Evolutionary conservation across 2,329 filamentous ascomycete species (phyloP).

Genomic region (Metarhizium anisopliae): DNA sequence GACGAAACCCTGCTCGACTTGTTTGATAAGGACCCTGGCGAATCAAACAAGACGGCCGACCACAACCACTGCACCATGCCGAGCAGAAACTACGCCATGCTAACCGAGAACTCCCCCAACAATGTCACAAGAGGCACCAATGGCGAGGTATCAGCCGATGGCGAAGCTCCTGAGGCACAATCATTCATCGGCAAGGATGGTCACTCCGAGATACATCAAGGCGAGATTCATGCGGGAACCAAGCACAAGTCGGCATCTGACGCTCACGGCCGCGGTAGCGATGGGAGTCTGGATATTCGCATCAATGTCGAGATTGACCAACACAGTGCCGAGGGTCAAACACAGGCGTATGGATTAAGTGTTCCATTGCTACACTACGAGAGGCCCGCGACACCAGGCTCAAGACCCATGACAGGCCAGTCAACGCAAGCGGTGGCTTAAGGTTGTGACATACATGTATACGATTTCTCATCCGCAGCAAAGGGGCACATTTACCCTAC

Average conservation of each 20-base stretch:
- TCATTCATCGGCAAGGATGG: constrained; percentile 47
- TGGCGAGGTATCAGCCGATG: constrained; percentile 14
- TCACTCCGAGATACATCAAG: constrained; percentile 62
- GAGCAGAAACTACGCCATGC: constrained; percentile 84
- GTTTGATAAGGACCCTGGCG: constrained; percentile 82
- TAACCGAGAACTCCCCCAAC: constrained; percentile 75
- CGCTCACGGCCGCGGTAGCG: constrained; percentile 44
- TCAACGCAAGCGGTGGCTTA: neutral
- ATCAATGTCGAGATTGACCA: constrained; percentile 85
- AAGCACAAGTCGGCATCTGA: constrained; percentile 61
- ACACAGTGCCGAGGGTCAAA: constrained; percentile 69
- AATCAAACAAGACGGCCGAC: constrained; percentile 59
- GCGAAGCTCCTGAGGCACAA: constrained; percentile 8
- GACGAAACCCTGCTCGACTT: constrained; percentile 92
- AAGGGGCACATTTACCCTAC: neutral
- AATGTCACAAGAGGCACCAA: constrained; percentile 21
- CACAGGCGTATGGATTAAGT: constrained; percentile 73
- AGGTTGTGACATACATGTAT: neutral
- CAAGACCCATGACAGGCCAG: neutral
- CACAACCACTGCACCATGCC: constrained; percentile 85
- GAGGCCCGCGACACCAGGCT: constrained; percentile 14
- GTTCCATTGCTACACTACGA: constrained; percentile 59
- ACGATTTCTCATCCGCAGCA: neutral
- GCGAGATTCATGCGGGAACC: constrained; percentile 73
- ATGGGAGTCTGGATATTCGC: constrained; percentile 66